These are phyloP conservation scores for Macrophomina phaseolina DNA, from an alignment of 2,329 filamentous ascomycete genomes.

Conservation along the genomic window DNA sequence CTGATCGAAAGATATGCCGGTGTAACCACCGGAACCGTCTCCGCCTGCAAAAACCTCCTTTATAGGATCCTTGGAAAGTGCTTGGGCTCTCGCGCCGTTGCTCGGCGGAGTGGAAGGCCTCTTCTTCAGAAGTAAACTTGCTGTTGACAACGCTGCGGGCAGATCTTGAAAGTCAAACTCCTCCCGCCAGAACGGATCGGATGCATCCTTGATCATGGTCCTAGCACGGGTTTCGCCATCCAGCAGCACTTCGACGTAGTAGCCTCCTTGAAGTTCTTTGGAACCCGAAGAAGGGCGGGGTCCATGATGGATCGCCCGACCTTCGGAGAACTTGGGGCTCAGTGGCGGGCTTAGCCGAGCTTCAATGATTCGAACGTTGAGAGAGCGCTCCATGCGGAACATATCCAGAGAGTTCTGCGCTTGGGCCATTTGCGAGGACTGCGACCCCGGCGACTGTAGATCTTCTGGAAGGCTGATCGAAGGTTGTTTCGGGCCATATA, in stretches of 20 bases:
- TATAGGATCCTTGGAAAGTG: conserved; percentile 42
- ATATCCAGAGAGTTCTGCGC: conserved; percentile 58
- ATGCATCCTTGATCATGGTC: conserved; percentile 75
- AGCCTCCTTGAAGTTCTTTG: conserved; percentile 60
- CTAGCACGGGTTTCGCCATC: conserved; percentile 80
- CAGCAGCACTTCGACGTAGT: conserved; percentile 78
- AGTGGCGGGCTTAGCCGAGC: conserved; percentile 58
- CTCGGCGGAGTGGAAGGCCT: conserved; percentile 42
- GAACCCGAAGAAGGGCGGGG: conserved; percentile 40
- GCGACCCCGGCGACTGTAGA: conserved; percentile 36
- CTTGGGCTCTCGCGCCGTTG: conserved; percentile 5
- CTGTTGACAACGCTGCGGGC: conserved; percentile 69
- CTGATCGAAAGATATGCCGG: conserved; percentile 55
- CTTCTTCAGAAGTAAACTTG: conserved; percentile 75
- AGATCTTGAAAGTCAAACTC: conserved; percentile 79
- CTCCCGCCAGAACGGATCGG: conserved; percentile 82
- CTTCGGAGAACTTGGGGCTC: conserved; percentile 41
- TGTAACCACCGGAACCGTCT: conserved; percentile 48
- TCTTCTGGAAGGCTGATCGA: conserved; percentile 52
- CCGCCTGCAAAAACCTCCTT: conserved; percentile 36
- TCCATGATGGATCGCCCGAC: conserved; percentile 22
- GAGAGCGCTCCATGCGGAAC: conserved; percentile 69
- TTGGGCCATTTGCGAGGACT: conserved; percentile 36
- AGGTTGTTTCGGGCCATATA: conserved; percentile 72
- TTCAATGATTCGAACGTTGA: conserved; percentile 66